These are phyloP conservation scores for Linderniella brevidens DNA, from an alignment of 257 asterid genomes.

Conservation along the genomic window DNA sequence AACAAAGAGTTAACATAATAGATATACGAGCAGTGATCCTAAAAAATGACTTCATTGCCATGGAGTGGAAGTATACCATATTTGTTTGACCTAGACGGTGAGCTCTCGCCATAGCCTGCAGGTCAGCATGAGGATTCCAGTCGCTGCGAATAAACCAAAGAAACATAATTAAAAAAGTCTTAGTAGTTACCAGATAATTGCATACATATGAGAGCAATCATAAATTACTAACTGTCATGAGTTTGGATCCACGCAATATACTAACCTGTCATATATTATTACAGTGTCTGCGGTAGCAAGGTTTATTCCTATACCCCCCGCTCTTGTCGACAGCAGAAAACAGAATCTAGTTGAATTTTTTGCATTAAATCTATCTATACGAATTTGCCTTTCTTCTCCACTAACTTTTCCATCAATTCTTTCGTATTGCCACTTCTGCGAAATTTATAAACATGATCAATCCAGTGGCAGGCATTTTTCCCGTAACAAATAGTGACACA, in stretches of 20 bases:
- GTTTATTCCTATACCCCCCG: conserved; percentile 97
- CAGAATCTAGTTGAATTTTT: conserved; percentile 92
- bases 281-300: conserved; percentile 99
- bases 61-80: conserved; percentile 30
- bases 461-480: conserved; percentile 3
- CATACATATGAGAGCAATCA: too few relatives aligned
- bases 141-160: conserved; percentile 53
- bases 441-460: conserved; percentile 15
- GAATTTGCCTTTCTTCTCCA: conserved; percentile 93
- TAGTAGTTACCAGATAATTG: too few relatives aligned
- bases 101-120: conserved; percentile 99
- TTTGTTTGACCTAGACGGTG: conserved; percentile 99
- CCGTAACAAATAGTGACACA: conserved; percentile 5
- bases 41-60: too few relatives aligned
- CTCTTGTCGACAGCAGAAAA: conserved; percentile 94
- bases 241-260: too few relatives aligned
- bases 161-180: too few relatives aligned
- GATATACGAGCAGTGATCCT: conserved; percentile 11
- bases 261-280: conserved; percentile 86
- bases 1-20: conserved; percentile 10
- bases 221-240: too few relatives aligned
- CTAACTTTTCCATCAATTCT: conserved; percentile 94
- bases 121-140: conserved; percentile 99
- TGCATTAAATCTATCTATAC: conserved; percentile 93
- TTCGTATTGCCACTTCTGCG: conserved; percentile 81